These are phyloP conservation scores for Botrytis aclada DNA, from an alignment of 2,329 filamentous ascomycete species.

Conservation along the genomic window DNA sequence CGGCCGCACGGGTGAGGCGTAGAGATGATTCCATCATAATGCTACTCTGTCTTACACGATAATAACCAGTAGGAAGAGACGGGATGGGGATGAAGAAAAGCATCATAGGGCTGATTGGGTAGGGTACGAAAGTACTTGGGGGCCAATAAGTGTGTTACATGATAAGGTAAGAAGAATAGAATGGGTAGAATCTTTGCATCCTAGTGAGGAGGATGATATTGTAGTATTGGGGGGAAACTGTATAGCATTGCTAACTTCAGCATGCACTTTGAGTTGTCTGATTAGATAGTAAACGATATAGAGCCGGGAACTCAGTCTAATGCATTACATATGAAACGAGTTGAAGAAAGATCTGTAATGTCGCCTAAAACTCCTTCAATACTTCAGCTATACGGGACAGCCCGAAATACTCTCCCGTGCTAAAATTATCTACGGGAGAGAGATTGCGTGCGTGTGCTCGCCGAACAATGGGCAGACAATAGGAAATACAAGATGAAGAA, in stretches of 20 bases:
- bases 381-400: background rate
- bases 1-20: background rate
- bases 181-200: background rate
- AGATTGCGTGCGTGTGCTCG: background rate
- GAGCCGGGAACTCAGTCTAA: background rate
- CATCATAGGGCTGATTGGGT: background rate
- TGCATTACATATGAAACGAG: background rate
- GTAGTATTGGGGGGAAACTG: background rate
- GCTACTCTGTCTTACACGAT: background rate
- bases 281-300: background rate
- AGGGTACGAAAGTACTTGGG: conserved; percentile 7
- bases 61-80: background rate
- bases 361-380: background rate
- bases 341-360: background rate
- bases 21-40: background rate
- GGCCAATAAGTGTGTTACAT: background rate
- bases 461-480: background rate
- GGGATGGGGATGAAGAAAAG: background rate
- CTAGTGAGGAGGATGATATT: background rate
- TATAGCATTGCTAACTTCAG: background rate
- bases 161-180: background rate
- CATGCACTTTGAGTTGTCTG: background rate
- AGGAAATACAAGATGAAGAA: background rate
- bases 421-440: background rate
- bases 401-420: background rate